A percentile compares a stretch with the other conserved stretches of the same genome.
Evolutionary conservation across 1,139 yeast species (phyloP).

Genomic region (Diutina mesorugosa): DNA sequence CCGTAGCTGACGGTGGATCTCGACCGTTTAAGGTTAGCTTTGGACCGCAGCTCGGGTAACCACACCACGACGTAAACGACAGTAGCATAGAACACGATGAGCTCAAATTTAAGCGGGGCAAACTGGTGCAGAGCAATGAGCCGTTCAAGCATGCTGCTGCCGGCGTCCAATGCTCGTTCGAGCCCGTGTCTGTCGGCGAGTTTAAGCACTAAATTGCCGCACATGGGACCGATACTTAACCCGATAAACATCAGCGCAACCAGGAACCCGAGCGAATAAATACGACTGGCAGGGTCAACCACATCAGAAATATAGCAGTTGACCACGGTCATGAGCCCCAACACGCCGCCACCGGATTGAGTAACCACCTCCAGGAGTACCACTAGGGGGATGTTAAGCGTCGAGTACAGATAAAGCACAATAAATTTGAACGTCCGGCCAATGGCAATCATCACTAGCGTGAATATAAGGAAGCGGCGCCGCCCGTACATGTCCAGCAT

Average conservation of each 20-base stretch:
- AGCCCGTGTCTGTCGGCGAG: not conserved
- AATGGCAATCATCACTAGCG: constrained; percentile 12
- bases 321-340: constrained; percentile 36
- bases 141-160: not conserved
- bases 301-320: constrained; percentile 58
- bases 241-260: constrained; percentile 51
- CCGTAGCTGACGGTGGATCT: not conserved
- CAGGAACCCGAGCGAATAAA: constrained; percentile 41
- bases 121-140: constrained; percentile 10
- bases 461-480: constrained; percentile 23
- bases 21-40: constrained; percentile 17
- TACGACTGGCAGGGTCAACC: constrained; percentile 40
- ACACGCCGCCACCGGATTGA: constrained; percentile 42
- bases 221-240: constrained; percentile 49
- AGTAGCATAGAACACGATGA: constrained; percentile 12
- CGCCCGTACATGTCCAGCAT: constrained; percentile 57
- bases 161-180: not conserved
- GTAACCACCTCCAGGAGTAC: constrained; percentile 24
- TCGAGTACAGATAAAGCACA: constrained; percentile 17
- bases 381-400: constrained; percentile 21
- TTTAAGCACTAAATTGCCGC: constrained; percentile 28
- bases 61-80: constrained; percentile 20
- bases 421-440: constrained; percentile 10
- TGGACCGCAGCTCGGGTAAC: constrained; percentile 50
- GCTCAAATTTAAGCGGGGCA: constrained; percentile 19